Evolutionary conservation across 768 basidiomycete species (phyloP).

Genomic region (Boletus reticuloceps): DNA sequence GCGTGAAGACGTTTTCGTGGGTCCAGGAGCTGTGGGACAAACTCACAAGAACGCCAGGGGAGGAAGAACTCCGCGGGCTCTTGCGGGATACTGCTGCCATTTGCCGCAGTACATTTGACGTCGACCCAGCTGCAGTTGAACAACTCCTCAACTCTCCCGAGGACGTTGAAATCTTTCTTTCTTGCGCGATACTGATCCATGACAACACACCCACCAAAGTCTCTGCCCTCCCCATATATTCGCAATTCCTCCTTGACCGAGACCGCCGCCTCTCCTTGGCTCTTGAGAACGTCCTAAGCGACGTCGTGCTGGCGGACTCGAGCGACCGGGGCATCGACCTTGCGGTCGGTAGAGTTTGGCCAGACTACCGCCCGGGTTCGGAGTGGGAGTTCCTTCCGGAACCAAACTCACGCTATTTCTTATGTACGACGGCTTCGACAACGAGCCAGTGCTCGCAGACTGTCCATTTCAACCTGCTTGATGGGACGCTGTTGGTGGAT

Average conservation of each 20-base stretch:
- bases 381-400: constrained; percentile 20
- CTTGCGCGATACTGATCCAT: constrained; percentile 31
- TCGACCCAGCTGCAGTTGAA: not conserved
- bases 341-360: constrained; percentile 28
- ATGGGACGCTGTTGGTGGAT: constrained; percentile 25
- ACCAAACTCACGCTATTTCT: constrained; percentile 17
- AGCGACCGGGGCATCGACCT: constrained; percentile 12
- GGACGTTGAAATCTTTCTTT: constrained; percentile 30
- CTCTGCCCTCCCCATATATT: constrained; percentile 1
- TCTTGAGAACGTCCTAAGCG: constrained; percentile 20
- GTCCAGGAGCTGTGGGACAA: constrained; percentile 27
- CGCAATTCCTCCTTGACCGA: constrained; percentile 22
- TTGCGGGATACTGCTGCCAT: constrained; percentile 17
- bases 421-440: constrained; percentile 7
- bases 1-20: no score
- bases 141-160: constrained; percentile 16
- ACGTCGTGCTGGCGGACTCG: not conserved
- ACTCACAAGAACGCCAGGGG: not conserved
- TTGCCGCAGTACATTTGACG: constrained; percentile 31
- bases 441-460: constrained; percentile 16
- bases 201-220: constrained; percentile 24
- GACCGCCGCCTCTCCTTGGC: constrained; percentile 31
- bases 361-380: constrained; percentile 23
- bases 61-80: not conserved
- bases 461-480: constrained; percentile 41